A percentile compares a stretch with the other conserved stretches of the same genome.
Conservation (phyloP, 2,329 filamentous ascomycete genomes). For the Cladophialophora yegresii region DNA sequence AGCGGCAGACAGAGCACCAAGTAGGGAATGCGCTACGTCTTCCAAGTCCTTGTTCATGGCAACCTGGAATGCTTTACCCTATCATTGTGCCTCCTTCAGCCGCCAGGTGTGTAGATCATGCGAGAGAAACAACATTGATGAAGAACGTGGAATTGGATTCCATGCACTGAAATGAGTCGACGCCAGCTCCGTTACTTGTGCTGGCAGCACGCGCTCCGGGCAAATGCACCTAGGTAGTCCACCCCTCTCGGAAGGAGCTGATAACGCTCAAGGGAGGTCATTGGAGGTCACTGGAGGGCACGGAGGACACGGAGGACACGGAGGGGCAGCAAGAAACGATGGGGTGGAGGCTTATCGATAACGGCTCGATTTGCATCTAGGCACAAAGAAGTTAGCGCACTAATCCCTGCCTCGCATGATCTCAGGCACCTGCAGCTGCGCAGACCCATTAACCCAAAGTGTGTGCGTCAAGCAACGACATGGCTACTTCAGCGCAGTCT, state of each 20-base stretch:
- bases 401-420: slow-evolving; percentile 7
- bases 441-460: slow-evolving; percentile 1
- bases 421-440: slow-evolving; percentile 9
- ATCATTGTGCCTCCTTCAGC: background rate
- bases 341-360: background rate
- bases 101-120: background rate
- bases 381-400: background rate
- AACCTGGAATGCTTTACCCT: background rate
- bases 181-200: background rate
- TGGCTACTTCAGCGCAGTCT: slow-evolving; percentile 27
- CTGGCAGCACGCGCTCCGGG: background rate
- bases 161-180: background rate
- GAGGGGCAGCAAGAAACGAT: background rate
- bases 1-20: background rate
- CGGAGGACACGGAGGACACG: background rate
- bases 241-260: background rate
- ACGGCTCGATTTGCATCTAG: background rate
- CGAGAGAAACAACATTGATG: background rate
- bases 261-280: background rate
- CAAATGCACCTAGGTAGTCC: no score
- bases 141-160: background rate
- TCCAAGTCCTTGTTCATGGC: background rate
- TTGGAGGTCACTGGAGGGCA: background rate
- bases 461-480: slow-evolving; percentile 20
- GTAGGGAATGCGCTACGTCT: background rate